These are phyloP conservation scores for Pleurotus salmoneostramineus DNA, from an alignment of 768 basidiomycete genomes.

Conservation along the genomic window DNA sequence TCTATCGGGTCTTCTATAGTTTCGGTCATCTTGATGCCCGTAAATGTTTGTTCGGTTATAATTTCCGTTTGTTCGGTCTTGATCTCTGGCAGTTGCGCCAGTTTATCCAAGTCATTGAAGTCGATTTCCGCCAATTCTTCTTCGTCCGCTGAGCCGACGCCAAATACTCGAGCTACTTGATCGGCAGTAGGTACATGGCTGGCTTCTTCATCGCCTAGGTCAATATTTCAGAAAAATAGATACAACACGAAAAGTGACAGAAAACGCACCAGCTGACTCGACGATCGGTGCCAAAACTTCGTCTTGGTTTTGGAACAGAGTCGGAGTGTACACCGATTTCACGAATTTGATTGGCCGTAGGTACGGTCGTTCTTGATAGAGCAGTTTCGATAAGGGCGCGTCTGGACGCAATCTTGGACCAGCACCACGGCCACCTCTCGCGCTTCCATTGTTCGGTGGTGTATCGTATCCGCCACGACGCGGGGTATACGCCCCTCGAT, in stretches of 20 bases:
- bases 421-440: slow-evolving; percentile 20
- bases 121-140: slow-evolving; percentile 54
- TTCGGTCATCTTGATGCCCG: slow-evolving; percentile 7
- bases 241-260: neutral
- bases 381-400: slow-evolving; percentile 50
- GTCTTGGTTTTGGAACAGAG: slow-evolving; percentile 53
- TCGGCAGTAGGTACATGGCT: slow-evolving; percentile 69
- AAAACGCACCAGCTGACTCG: slow-evolving; percentile 46
- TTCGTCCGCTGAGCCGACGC: slow-evolving; percentile 26
- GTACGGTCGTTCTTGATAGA: slow-evolving; percentile 56
- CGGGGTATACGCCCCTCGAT: slow-evolving; percentile 16
- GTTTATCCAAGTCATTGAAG: slow-evolving; percentile 53
- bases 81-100: slow-evolving; percentile 18
- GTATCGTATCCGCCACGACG: slow-evolving; percentile 21
- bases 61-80: neutral
- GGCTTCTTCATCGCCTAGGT: slow-evolving; percentile 41
- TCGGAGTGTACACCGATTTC: slow-evolving; percentile 46
- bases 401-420: slow-evolving; percentile 30
- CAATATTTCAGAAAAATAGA: neutral
- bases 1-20: neutral
- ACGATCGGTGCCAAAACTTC: slow-evolving; percentile 54
- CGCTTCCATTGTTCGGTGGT: slow-evolving; percentile 14
- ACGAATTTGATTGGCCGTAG: slow-evolving; percentile 72
- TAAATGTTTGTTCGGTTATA: slow-evolving; percentile 4
- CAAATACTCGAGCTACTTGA: slow-evolving; percentile 62